Conservation (phyloP, 2,329 filamentous ascomycete species). For the Fusarium tanahbumbuense region DNA sequence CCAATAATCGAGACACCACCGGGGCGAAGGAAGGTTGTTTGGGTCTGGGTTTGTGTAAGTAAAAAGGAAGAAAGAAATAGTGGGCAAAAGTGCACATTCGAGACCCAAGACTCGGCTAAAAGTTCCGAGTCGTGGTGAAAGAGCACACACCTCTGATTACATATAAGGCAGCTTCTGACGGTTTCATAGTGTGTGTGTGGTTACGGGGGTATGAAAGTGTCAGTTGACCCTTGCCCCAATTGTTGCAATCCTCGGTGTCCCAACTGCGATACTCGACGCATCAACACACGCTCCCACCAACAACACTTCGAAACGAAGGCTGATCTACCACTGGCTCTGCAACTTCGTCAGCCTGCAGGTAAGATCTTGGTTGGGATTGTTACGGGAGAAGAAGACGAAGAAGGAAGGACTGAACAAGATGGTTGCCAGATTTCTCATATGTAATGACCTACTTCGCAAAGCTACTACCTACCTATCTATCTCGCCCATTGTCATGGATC, state of each 20-base stretch:
- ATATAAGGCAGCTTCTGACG: conserved; percentile 4
- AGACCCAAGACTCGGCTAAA: background rate
- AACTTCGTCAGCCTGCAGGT: background rate
- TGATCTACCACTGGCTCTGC: background rate
- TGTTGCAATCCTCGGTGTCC: conserved; percentile 26
- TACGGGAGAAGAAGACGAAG: background rate
- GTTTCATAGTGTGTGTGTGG: conserved; percentile 26
- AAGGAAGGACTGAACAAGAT: background rate
- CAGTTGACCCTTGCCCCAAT: conserved; percentile 30
- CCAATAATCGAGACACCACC: conserved; percentile 1
- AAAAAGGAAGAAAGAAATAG: background rate
- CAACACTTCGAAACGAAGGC: background rate
- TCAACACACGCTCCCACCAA: conserved; percentile 1
- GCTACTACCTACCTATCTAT: too few species aligned
- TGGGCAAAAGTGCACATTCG: background rate
- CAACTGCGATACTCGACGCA: conserved; percentile 30
- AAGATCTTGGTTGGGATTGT: background rate
- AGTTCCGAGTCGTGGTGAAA: background rate
- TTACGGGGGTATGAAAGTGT: conserved; percentile 36
- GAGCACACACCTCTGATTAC: background rate
- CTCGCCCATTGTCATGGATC: too few species aligned
- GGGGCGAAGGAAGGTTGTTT: conserved; percentile 8
- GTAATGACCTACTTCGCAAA: background rate
- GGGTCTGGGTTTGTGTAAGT: conserved; percentile 25
- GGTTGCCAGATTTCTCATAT: background rate